Evolutionary conservation across 805 yeast species (phyloP), one percentile per base, ranked within the genome.

Genomic region (Kluyveromyces wickerhamii): DNA sequence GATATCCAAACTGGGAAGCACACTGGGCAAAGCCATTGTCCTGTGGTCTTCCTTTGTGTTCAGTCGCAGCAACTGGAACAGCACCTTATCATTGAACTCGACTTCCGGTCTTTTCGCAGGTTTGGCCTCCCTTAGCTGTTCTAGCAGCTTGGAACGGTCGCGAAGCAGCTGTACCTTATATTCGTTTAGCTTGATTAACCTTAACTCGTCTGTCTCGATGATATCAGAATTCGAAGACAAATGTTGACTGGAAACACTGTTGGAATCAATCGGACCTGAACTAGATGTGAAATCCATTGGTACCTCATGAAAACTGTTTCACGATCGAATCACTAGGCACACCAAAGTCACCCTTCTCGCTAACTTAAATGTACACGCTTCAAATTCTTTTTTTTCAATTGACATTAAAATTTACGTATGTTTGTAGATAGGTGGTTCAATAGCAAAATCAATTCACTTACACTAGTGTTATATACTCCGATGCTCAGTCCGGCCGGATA

Each of bases 211-310:
- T 8, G 33, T 30, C 16, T 30, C 33, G 10, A 15, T n/a, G 7
- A 30, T 7, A 30, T 30, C 33, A n/a, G 33, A 30, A 8, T 30
- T 25, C 4, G 33, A 30, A 5, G 33, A 30, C 2, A 15, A 26
- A 10, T 22, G n/a, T 7, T 21, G 13, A 9, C 16, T n/a, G 19
- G 16, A 16, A 14, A 10, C 14, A 7, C 26, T 12, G 15, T 18
- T 16, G 7, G 33, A 30, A 8, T 30, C 33, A 4, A 15, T 12
- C 18, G 16, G 17, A 5, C 33, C 33, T 7, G 33, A 30, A 21
- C 33, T 30, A 9, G 33, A 30, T 3, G 33, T 30, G 13, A 30
- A 30, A 30, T 30, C 33, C 33, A 30, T 30, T n/a, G n/a, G n/a
- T n/a, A n/a, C n/a, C n/a, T n/a, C n/a, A n/a, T n/a, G n/a, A n/a